Evolutionary conservation across 2,329 filamentous ascomycete genomes (phyloP), one percentile per base, ranked within the genome.

Genomic region (Coleophoma eucalyptorum): DNA sequence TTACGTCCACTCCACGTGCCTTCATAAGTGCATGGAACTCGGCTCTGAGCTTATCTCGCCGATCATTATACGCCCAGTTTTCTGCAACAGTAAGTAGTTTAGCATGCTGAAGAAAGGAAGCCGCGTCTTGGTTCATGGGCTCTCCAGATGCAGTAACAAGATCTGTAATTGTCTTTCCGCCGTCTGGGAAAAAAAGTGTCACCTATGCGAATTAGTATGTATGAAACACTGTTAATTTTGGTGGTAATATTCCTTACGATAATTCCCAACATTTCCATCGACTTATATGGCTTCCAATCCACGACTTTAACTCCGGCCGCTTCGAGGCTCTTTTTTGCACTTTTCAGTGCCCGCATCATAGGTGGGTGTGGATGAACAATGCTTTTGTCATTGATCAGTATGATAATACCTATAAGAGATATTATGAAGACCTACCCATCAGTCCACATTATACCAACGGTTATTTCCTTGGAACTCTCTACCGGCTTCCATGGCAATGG

Each of bases 291-390:
- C 1, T 73, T 68, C 82, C 82, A 85, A 16, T 78, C 71, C 15
- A 85, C 73, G n/a, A 81, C 69, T 64, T 71, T 77, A 57, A 86
- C 81, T 0, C 82, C 81, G 2, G 77, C 69, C 5, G 69, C 70
- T 56, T 69, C 63, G n/a, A 81, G 55, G 0, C 73, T 72, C 46
- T 76, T 67, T 5, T 73, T 73, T 0, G 79, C 72, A 5, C 77
- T 74, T 2, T 73, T 66, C 13, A 86, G 56, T 0, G 79, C 81
- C 19, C 83, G 71, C 4, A 67, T 63, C 31, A 86, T 72, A 3
- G 84, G 83, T 6, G 83, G 83, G 32, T 82, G 78, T 15, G 76
- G 73, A 1, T 67, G 68, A 18, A 77, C 74, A 2, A 68, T 51
- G 16, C 49, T 41, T 20, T 3, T 41, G 8, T 59, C 26, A 26